These are phyloP conservation scores for Sisymbrium altissimum DNA, from an alignment of 345 rosid species.

Conservation along the genomic window DNA sequence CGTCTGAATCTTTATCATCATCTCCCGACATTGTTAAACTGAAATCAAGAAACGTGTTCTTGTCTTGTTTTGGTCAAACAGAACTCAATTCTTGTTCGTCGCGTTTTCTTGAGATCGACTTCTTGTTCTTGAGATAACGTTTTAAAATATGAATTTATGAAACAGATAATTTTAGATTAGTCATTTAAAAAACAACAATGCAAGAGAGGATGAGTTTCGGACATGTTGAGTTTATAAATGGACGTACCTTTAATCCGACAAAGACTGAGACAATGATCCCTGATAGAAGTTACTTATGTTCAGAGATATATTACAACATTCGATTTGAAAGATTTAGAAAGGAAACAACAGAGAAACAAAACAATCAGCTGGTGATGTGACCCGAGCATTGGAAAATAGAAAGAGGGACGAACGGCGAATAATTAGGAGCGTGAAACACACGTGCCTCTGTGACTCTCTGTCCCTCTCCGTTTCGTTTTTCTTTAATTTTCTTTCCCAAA, in stretches of 20 bases:
- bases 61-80: background rate
- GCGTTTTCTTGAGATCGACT: background rate
- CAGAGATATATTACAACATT: background rate
- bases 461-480: no score
- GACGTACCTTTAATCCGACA: conserved; percentile 1
- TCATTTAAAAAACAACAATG: background rate
- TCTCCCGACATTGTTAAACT: conserved; percentile 4
- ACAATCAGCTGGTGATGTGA: conserved; percentile 8
- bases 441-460: background rate
- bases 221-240: background rate
- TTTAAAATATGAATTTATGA: background rate
- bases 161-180: background rate
- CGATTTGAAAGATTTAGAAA: conserved; percentile 15
- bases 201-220: background rate
- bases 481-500: no score
- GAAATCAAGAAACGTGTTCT: background rate
- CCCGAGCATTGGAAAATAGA: conserved; percentile 15
- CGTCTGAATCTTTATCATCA: conserved; percentile 27
- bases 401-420: background rate
- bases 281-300: background rate
- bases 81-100: background rate
- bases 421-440: background rate
- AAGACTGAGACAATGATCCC: background rate
- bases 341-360: background rate
- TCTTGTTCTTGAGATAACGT: background rate